Evolutionary conservation across 345 rosid species (phyloP).

Genomic region (Rhodamnia rubescens): DNA sequence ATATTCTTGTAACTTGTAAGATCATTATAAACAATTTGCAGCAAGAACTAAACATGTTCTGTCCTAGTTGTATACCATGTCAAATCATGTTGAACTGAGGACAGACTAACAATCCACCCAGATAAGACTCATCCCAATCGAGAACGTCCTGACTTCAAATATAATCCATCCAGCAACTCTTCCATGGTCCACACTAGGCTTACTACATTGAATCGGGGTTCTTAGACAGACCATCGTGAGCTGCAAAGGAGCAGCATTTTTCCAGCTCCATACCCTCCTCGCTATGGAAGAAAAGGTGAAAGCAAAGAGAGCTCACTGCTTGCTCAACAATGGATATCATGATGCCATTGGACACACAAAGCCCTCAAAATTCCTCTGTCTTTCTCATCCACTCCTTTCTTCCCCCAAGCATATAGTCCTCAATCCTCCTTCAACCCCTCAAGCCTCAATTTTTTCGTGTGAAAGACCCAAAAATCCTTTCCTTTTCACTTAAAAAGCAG

Average conservation of each 20-base stretch:
- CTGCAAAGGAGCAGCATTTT: neutral
- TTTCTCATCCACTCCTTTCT: neutral
- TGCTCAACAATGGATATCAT: too few relatives aligned
- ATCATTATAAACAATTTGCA: neutral
- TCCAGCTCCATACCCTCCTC: neutral
- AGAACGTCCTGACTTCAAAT: neutral
- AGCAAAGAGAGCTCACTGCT: neutral
- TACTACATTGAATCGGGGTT: neutral
- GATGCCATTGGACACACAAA: neutral
- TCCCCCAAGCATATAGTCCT: neutral
- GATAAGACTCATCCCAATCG: neutral
- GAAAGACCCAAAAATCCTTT: neutral
- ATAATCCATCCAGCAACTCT: neutral
- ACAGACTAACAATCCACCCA: neutral
- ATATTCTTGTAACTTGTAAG: neutral
- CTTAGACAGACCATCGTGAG: too few relatives aligned
- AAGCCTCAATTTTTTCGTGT: neutral
- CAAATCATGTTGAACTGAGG: neutral
- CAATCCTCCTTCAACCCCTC: neutral
- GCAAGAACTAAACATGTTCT: neutral
- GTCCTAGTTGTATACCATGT: neutral
- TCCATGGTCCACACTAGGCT: neutral
- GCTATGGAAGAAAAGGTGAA: neutral
- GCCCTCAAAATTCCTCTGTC: neutral
- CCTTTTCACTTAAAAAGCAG: neutral